phyloP scores from a whole-genome alignment of 1,284 basidiomycete genomes.

The Irpex rosettiformis region DNA sequence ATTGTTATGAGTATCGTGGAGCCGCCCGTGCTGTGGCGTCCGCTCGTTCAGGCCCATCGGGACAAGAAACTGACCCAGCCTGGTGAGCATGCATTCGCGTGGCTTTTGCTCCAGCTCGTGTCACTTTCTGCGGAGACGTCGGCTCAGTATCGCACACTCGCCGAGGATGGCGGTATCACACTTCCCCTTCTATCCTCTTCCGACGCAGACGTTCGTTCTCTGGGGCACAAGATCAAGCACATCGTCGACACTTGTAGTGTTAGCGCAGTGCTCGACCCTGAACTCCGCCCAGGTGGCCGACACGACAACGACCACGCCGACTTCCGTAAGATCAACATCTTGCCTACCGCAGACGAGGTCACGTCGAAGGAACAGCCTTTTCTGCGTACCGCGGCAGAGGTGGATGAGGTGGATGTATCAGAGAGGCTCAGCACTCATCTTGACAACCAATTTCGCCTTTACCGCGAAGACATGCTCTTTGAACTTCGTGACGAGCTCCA shows the following conservation, averaged over 20 bases:
- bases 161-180: conserved; percentile 32
- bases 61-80: conserved; percentile 32
- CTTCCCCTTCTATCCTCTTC: conserved; percentile 34
- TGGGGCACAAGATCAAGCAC: conserved; percentile 42
- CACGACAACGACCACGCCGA: conserved; percentile 64
- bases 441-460: conserved; percentile 62
- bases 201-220: conserved; percentile 28
- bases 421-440: conserved; percentile 44
- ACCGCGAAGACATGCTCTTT: conserved; percentile 63
- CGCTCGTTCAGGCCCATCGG: conserved; percentile 39
- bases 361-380: conserved; percentile 42
- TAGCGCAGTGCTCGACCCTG: conserved; percentile 19
- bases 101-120: conserved; percentile 49
- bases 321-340: conserved; percentile 53
- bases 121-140: conserved; percentile 35
- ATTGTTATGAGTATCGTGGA: conserved; percentile 43
- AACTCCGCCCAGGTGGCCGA: conserved; percentile 48
- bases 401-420: conserved; percentile 40
- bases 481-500: conserved; percentile 61
- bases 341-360: conserved; percentile 59
- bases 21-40: conserved; percentile 52
- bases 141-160: conserved; percentile 35
- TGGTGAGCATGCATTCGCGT: conserved; percentile 41
- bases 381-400: conserved; percentile 36
- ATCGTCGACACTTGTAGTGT: conserved; percentile 31